These are phyloP conservation scores for Rhizophagus sp. DNA, from an alignment of 192 early-diverging fungal species.

Conservation along the genomic window DNA sequence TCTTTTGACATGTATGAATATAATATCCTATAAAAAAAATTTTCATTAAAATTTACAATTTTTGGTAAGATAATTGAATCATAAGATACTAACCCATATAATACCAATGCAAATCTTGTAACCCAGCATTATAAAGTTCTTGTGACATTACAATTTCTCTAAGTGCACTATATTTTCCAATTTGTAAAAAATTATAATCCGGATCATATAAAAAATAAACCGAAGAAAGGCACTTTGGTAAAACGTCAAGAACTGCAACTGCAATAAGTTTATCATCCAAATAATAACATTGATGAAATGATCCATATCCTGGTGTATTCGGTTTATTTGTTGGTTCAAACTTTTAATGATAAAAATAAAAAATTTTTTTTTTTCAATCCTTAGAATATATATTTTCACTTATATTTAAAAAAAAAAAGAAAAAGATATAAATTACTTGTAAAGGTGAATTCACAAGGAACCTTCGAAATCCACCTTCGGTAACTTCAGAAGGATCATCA, in stretches of 20 bases:
- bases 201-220: constrained; percentile 98
- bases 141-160: constrained; percentile 74
- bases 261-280: constrained; percentile 80
- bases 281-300: constrained; percentile 93
- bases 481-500: constrained; percentile 59
- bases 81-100: constrained; percentile 75
- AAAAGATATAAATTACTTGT: constrained; percentile 34
- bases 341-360: background rate
- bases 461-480: constrained; percentile 48
- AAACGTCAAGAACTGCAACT: constrained; percentile 90
- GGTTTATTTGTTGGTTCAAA: constrained; percentile 14
- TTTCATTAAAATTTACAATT: background rate
- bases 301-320: constrained; percentile 58
- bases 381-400: background rate
- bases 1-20: constrained; percentile 88
- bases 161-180: constrained; percentile 87
- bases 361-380: too few species aligned
- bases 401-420: background rate
- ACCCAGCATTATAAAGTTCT: constrained; percentile 42
- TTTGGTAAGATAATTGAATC: background rate
- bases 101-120: constrained; percentile 71
- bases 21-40: constrained; percentile 68
- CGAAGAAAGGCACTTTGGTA: constrained; percentile 85
- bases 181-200: constrained; percentile 66
- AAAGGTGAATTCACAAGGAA: constrained; percentile 85